Evolutionary conservation across 495 filamentous ascomycete species (phyloP).

Genomic region (Podospora didyma): DNA sequence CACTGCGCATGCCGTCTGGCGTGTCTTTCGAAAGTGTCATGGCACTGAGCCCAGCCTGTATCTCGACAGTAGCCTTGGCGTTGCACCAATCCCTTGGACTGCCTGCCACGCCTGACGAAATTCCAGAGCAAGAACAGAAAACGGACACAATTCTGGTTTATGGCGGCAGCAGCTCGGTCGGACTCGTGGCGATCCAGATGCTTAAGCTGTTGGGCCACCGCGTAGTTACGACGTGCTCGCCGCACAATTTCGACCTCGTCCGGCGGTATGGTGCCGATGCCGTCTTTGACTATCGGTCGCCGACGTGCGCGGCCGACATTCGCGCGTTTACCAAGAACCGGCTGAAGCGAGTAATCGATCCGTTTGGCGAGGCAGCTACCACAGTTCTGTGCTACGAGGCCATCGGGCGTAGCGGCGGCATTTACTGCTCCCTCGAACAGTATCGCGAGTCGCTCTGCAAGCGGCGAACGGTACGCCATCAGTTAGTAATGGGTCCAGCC

Average conservation of each 20-base stretch:
- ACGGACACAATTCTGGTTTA: constrained; percentile 36
- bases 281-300: constrained; percentile 52
- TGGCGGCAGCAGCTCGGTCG: constrained; percentile 44
- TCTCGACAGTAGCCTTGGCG: constrained; percentile 9
- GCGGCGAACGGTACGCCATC: constrained; percentile 11
- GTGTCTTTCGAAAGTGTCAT: constrained; percentile 20
- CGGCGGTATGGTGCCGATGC: constrained; percentile 45
- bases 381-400: constrained; percentile 20
- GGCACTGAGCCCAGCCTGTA: constrained; percentile 14
- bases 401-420: constrained; percentile 18
- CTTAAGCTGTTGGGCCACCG: constrained; percentile 35
- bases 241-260: constrained; percentile 52
- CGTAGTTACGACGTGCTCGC: constrained; percentile 53
- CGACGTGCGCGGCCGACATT: constrained; percentile 42
- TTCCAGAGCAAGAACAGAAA: constrained; percentile 8
- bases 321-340: constrained; percentile 25
- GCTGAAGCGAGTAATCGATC: constrained; percentile 40
- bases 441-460: constrained; percentile 8
- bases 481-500: constrained; percentile 11
- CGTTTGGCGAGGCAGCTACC: constrained; percentile 28
- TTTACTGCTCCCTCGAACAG: constrained; percentile 20
- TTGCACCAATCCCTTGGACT: constrained; percentile 16
- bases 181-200: constrained; percentile 43
- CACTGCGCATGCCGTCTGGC: constrained; percentile 13
- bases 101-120: constrained; percentile 22